Conservation (phyloP, 2,329 filamentous ascomycete species). For the Fonsecaea multimorphosa region DNA sequence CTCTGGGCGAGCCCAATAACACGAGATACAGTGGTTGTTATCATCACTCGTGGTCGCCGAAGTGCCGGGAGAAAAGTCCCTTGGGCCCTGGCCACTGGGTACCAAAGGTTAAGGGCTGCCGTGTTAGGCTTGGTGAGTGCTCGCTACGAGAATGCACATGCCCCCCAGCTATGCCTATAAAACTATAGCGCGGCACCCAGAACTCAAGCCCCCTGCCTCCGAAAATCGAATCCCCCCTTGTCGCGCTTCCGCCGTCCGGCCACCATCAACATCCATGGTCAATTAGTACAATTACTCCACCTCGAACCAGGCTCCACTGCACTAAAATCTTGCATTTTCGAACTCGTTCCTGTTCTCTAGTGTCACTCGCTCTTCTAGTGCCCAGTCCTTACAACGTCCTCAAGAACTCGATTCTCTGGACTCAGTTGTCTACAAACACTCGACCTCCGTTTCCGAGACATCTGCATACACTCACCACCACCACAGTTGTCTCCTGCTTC, state of each 20-base stretch:
- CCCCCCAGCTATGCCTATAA: background rate
- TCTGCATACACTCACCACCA: background rate
- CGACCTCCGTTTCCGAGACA: conserved; percentile 9
- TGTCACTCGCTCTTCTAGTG: background rate
- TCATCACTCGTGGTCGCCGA: background rate
- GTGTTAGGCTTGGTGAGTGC: background rate
- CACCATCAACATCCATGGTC: conserved; percentile 15
- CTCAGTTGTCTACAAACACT: conserved; percentile 9
- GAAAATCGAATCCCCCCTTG: conserved; percentile 6
- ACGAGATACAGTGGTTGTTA: no score
- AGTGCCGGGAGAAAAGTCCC: background rate
- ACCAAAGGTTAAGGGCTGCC: background rate
- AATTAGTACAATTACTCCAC: conserved; percentile 14
- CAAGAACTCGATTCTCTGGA: conserved; percentile 19
- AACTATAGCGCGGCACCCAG: background rate
- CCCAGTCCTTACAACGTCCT: conserved; percentile 1
- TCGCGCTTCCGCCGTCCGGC: conserved; percentile 8
- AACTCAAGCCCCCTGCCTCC: background rate
- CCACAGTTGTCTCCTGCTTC: background rate
- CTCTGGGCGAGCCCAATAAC: no score
- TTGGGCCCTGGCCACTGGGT: background rate
- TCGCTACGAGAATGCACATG: background rate
- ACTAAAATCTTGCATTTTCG: conserved; percentile 22
- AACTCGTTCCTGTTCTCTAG: conserved; percentile 4
- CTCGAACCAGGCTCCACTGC: conserved; percentile 7